phyloP scores from a whole-genome alignment of 306 rosid species.

The Prunus mongolica region DNA sequence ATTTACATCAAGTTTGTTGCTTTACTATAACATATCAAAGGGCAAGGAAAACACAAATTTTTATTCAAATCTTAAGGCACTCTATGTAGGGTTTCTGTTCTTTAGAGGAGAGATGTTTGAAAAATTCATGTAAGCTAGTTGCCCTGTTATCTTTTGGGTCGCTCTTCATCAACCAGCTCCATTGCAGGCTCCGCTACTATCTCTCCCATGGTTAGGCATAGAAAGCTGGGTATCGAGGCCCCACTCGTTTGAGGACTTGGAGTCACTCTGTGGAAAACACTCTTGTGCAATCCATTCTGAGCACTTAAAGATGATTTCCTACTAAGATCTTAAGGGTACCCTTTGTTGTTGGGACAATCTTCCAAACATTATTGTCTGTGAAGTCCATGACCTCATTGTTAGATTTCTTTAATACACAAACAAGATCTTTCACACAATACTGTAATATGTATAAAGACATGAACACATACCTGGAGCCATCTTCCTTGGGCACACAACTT shows the following conservation, averaged over 20 bases:
- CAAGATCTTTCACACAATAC: too few relatives aligned
- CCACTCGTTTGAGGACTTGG: not conserved
- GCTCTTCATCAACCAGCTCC: constrained; percentile 7
- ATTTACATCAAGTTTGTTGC: too few relatives aligned
- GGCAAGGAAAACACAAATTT: not conserved
- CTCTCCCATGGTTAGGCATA: constrained; percentile 3
- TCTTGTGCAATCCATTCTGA: constrained; percentile 10
- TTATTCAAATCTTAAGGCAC: not conserved
- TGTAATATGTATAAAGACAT: too few relatives aligned
- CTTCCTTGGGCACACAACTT: too few relatives aligned
- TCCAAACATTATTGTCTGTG: not conserved
- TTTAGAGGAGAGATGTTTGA: not conserved
- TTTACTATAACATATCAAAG: too few relatives aligned
- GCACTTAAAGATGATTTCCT: constrained; percentile 6
- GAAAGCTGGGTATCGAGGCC: not conserved
- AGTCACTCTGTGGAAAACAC: not conserved
- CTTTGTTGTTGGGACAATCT: not conserved
- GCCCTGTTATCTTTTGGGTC: not conserved
- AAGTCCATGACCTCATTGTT: not conserved
- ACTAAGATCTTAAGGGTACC: not conserved
- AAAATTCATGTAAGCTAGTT: constrained; percentile 2
- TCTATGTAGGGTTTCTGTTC: not conserved
- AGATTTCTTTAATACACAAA: too few relatives aligned
- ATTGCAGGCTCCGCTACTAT: not conserved
- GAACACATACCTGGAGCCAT: too few relatives aligned